Conservation (phyloP, 2,329 filamentous ascomycete species). For the Phaeoacremonium minimum region DNA sequence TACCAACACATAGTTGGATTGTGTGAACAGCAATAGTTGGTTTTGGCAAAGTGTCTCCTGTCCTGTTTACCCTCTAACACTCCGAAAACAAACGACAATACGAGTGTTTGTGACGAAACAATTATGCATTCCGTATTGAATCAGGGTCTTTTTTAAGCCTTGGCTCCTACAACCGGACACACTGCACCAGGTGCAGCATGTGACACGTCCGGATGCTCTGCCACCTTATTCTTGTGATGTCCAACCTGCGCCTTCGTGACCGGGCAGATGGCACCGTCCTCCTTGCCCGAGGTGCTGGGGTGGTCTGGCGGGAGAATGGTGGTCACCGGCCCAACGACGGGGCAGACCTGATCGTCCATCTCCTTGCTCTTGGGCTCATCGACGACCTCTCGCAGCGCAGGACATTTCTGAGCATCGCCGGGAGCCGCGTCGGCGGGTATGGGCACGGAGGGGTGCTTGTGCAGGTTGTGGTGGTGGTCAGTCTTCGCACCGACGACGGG, state of each 20-base stretch:
- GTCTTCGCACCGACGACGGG: constrained; percentile 36
- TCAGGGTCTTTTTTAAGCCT: too few relatives aligned
- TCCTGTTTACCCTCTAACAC: too few relatives aligned
- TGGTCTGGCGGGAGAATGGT: constrained; percentile 35
- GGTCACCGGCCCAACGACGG: constrained; percentile 35
- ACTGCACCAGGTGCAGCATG: constrained; percentile 22
- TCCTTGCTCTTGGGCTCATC: constrained; percentile 29
- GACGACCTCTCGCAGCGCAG: constrained; percentile 26
- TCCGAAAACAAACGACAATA: too few relatives aligned
- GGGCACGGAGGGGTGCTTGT: constrained; percentile 31
- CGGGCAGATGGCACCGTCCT: constrained; percentile 30
- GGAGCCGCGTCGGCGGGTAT: constrained; percentile 19
- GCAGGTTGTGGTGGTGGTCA: constrained; percentile 33
- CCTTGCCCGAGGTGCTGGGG: constrained; percentile 21
- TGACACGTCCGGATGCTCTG: constrained; percentile 27
- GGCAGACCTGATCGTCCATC: constrained; percentile 37
- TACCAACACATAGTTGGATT: too few relatives aligned
- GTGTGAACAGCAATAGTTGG: too few relatives aligned
- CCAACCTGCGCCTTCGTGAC: constrained; percentile 36
- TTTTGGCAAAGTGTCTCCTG: too few relatives aligned
- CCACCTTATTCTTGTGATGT: constrained; percentile 35
- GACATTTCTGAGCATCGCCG: constrained; percentile 31
- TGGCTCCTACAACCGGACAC: constrained; percentile 32
- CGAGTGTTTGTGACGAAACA: too few relatives aligned
- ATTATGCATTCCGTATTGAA: too few relatives aligned